These are phyloP conservation scores for Boletus austroedulis DNA, from an alignment of 1,284 basidiomycete genomes.

Conservation along the genomic window DNA sequence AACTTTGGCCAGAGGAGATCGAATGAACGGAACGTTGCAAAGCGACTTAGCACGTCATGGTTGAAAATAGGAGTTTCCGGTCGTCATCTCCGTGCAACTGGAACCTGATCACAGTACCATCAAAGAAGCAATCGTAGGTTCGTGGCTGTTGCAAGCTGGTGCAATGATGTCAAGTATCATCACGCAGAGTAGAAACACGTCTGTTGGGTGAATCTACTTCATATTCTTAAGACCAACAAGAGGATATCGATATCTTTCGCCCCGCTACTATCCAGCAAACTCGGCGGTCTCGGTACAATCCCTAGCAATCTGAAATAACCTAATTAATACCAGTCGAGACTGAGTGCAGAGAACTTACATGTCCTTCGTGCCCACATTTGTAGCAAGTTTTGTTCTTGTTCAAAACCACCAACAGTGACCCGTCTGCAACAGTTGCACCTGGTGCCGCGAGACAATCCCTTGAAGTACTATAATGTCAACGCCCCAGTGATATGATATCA, in stretches of 20 bases:
- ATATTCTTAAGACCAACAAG: slow-evolving; percentile 12
- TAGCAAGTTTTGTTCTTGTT: slow-evolving; percentile 79
- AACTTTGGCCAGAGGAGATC: not conserved
- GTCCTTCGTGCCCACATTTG: slow-evolving; percentile 82
- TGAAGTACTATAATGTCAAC: slow-evolving; percentile 10
- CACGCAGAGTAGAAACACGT: not conserved
- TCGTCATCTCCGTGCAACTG: slow-evolving; percentile 20
- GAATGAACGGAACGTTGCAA: not conserved
- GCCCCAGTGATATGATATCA: not conserved
- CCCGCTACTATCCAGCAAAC: slow-evolving; percentile 38
- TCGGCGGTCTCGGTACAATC: slow-evolving; percentile 69
- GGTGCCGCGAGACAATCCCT: slow-evolving; percentile 79
- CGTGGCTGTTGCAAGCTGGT: not conserved
- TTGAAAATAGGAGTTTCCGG: slow-evolving; percentile 14
- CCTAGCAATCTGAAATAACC: slow-evolving; percentile 61
- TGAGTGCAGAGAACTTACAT: slow-evolving; percentile 48
- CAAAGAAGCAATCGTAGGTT: not conserved
- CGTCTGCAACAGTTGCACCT: slow-evolving; percentile 51
- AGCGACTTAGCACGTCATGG: not conserved
- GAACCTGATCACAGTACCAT: not conserved
- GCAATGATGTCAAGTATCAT: not conserved
- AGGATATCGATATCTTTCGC: slow-evolving; percentile 12
- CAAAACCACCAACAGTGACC: slow-evolving; percentile 40
- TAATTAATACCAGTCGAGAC: slow-evolving; percentile 3
- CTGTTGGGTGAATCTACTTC: slow-evolving; percentile 9